phyloP scores from a whole-genome alignment of 1,139 yeast genomes.

The Suhomyces coccinellae region DNA sequence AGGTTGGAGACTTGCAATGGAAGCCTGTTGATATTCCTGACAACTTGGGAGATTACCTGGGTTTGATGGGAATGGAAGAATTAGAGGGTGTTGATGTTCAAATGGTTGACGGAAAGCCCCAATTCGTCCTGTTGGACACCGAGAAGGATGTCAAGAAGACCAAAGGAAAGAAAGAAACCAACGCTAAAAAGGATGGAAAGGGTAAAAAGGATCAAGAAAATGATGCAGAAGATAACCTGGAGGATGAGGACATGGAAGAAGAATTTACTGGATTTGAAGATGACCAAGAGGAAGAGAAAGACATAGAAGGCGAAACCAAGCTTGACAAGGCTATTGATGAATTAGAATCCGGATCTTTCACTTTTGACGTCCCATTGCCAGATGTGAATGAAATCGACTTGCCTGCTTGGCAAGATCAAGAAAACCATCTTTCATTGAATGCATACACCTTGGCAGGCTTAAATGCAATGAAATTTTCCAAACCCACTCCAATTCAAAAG shows the following conservation, averaged over 20 bases:
- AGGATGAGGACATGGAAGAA: constrained; percentile 13
- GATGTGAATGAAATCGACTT: constrained; percentile 44
- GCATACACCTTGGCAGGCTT: constrained; percentile 61
- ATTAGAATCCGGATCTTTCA: constrained; percentile 10
- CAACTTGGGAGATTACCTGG: constrained; percentile 82
- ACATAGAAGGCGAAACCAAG: constrained; percentile 6
- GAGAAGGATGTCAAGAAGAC: neutral
- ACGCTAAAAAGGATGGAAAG: neutral
- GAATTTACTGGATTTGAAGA: constrained; percentile 14
- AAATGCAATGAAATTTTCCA: constrained; percentile 53
- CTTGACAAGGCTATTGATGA: constrained; percentile 9
- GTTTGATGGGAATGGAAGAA: constrained; percentile 90
- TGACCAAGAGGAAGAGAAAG: constrained; percentile 15
- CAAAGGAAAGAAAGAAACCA: neutral
- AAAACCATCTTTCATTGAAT: constrained; percentile 40
- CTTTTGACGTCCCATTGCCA: constrained; percentile 29
- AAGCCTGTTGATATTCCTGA: constrained; percentile 80
- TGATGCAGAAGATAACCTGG: constrained; percentile 29
- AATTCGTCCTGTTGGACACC: constrained; percentile 53
- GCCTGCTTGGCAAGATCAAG: constrained; percentile 57
- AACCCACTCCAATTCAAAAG: constrained; percentile 84
- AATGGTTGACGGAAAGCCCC: constrained; percentile 62
- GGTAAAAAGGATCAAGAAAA: neutral
- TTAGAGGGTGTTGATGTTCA: constrained; percentile 88
- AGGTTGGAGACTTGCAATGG: constrained; percentile 65